Evolutionary conservation across 108 stramenopile genomes (phyloP), one percentile per base, ranked within the genome.

Genomic region (Epipyxis sp.): DNA sequence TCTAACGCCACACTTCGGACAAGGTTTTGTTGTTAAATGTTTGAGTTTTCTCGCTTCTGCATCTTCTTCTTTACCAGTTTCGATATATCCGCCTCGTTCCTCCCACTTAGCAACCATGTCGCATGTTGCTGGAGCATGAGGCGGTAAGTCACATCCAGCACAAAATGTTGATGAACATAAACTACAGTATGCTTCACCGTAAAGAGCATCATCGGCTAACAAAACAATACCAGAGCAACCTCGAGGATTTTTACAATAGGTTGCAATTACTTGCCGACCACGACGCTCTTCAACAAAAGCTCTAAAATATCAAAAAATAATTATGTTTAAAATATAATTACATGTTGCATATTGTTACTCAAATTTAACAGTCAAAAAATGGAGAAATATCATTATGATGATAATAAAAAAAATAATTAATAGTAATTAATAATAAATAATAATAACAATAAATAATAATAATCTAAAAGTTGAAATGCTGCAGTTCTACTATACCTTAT

Each of bases 21-120:
- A 99, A 40, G 86, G 86, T 86, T 98, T 98, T 58, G 97, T 99
- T 81, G 97, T 97, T 78, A 95, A 42, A 98, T 79, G 65, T 97
- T 98, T 97, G 96, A 99, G 84, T 97, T 97, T 59, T 95, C 96
- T 3, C 3, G 61, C 61, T 65, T 65, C 61, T 29, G 25, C 3
- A 96, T 99, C 87, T 99, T 96, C 44, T 88, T 90, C 86, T 97
- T 96, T 79, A 94, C 61, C 61, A 6, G 61, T 65, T 37, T 65
- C 61, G 25, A 65, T 29, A 37, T 13, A 65, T 35, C 61, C 61
- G 25, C 61, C 61, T 13, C 35, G 27, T 65, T 65, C 61, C 3
- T 65, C 61, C 61, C 61, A 65, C 3, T 65, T 10, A 29, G 61
- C 61, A 37, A 65, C 61, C 61, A 65, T 65, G 3, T 65, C 61